Percentiles rank a stretch among this genome's conserved stretches.
phyloP scores from a whole-genome alignment of 2,329 filamentous ascomycete genomes.

The Stachybotrys chartarum region DNA sequence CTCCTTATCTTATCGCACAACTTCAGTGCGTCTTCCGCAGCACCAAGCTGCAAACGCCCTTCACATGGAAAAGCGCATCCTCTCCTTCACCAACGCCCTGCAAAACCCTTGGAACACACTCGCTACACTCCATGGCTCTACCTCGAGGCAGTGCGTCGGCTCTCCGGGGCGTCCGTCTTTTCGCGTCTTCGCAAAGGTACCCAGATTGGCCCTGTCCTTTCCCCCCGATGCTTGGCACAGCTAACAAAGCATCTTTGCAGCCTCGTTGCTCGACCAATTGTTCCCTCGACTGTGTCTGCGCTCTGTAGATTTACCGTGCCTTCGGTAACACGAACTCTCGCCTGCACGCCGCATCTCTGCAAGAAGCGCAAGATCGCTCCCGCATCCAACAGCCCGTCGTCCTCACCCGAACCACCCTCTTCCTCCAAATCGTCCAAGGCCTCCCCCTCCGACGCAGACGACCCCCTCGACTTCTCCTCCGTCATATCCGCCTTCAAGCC shows the following conservation, averaged over 20 bases:
- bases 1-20: slow-evolving; percentile 1
- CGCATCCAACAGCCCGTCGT: slow-evolving; percentile 18
- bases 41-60: neutral
- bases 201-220: slow-evolving; percentile 6
- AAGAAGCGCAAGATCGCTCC: slow-evolving; percentile 33
- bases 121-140: slow-evolving; percentile 9
- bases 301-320: neutral
- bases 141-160: slow-evolving; percentile 15
- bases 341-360: slow-evolving; percentile 15
- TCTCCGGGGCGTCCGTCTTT: slow-evolving; percentile 12
- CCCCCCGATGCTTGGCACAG: neutral
- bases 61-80: neutral
- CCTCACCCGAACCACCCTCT: slow-evolving; percentile 7
- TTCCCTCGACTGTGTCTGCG: neutral
- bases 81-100: neutral
- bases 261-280: neutral
- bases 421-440: slow-evolving; percentile 12
- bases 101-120: neutral
- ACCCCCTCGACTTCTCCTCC: slow-evolving; percentile 43
- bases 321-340: slow-evolving; percentile 17
- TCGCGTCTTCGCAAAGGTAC: slow-evolving; percentile 16
- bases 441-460: slow-evolving; percentile 25
- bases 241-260: neutral
- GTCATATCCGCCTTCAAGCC: slow-evolving; percentile 35
- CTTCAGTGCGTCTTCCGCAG: neutral